phyloP scores from a whole-genome alignment of 371 early-diverging fungal species.

The Blakeslea trispora region DNA sequence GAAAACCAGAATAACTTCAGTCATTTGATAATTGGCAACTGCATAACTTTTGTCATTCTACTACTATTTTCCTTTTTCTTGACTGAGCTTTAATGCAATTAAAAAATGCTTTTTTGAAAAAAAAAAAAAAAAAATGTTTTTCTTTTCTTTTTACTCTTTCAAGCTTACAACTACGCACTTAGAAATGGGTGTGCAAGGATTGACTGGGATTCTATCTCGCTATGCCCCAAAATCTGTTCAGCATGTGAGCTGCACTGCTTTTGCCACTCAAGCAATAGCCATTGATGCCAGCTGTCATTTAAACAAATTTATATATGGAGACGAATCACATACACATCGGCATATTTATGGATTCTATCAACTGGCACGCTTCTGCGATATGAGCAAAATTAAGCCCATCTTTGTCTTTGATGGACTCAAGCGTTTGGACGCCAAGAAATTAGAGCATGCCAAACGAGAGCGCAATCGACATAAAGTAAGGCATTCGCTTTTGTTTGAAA shows the following conservation, averaged over 20 bases:
- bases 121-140: background rate
- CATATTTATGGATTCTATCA: constrained; percentile 59
- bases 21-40: no score
- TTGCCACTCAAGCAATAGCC: constrained; percentile 47
- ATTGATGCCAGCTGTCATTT: constrained; percentile 66
- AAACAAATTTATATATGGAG: constrained; percentile 56
- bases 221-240: constrained; percentile 52
- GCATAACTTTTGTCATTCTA: no score
- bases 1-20: no score
- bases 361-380: constrained; percentile 45
- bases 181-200: constrained; percentile 57
- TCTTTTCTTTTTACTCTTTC: background rate
- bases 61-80: no score
- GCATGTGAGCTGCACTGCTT: constrained; percentile 31
- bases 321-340: constrained; percentile 45
- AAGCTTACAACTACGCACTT: background rate
- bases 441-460: constrained; percentile 45
- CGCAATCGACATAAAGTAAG: constrained; percentile 31
- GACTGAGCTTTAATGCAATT: no score
- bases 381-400: constrained; percentile 55
- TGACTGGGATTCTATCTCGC: constrained; percentile 52
- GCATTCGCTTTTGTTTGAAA: constrained; percentile 36
- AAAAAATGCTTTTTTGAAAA: no score
- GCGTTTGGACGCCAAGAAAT: constrained; percentile 51
- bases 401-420: constrained; percentile 62